Conservation (phyloP, 495 filamentous ascomycete species). For the Trypethelium eluteriae region DNA sequence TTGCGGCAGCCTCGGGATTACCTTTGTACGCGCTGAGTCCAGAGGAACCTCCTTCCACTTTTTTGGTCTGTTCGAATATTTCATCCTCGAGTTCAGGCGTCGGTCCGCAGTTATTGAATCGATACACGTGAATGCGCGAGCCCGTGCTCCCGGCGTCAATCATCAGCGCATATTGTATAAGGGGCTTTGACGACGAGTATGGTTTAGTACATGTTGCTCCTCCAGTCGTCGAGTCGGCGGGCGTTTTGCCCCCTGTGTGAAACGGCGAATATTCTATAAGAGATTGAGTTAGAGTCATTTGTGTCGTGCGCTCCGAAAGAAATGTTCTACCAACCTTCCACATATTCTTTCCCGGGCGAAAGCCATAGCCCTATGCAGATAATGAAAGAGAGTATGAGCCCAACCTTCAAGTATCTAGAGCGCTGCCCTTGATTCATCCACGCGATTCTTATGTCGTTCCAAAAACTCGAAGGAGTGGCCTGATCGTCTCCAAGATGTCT, state of each 20-base stretch:
- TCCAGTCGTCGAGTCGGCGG: neutral
- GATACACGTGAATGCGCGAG: constrained; percentile 95
- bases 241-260: neutral
- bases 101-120: constrained; percentile 95
- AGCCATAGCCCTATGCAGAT: constrained; percentile 70
- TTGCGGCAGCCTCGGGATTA: constrained; percentile 79
- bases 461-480: constrained; percentile 24
- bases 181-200: constrained; percentile 72
- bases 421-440: constrained; percentile 44
- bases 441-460: constrained; percentile 37
- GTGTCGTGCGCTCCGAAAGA: neutral
- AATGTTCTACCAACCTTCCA: constrained; percentile 34
- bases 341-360: constrained; percentile 46
- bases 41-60: constrained; percentile 59
- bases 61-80: constrained; percentile 80
- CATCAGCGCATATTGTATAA: constrained; percentile 97
- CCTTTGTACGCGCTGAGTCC: constrained; percentile 79
- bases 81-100: constrained; percentile 94
- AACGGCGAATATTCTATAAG: constrained; percentile 4
- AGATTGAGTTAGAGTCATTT: neutral
- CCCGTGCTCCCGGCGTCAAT: constrained; percentile 97
- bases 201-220: constrained; percentile 62
- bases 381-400: constrained; percentile 65
- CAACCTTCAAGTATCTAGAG: constrained; percentile 71
- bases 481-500: constrained; percentile 27